Conservation (phyloP, 768 basidiomycete species). For the Steccherinum ochraceum region DNA sequence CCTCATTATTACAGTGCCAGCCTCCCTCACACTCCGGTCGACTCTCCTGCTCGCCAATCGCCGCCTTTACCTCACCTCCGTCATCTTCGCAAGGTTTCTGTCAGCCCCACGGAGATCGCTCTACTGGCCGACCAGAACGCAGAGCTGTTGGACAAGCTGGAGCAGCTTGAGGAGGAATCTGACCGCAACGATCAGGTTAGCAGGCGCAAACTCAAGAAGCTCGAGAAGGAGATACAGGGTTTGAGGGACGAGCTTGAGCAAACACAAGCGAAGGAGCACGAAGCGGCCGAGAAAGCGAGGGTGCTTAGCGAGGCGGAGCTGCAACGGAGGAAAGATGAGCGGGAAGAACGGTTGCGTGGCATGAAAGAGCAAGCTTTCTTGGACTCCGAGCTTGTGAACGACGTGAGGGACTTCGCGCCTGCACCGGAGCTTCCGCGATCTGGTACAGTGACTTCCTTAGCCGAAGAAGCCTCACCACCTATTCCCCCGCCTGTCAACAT, state of each 20-base stretch:
- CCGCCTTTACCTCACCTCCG: constrained; percentile 10
- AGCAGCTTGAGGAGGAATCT: constrained; percentile 70
- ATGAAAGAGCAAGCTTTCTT: constrained; percentile 31
- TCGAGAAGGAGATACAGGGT: constrained; percentile 76
- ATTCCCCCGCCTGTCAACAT: neutral
- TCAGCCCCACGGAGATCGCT: constrained; percentile 63
- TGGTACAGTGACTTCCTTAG: constrained; percentile 3
- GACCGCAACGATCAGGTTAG: constrained; percentile 59
- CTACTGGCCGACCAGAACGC: constrained; percentile 78
- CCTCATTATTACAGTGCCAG: constrained; percentile 11
- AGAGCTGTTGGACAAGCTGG: constrained; percentile 69
- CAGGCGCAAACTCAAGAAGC: constrained; percentile 56
- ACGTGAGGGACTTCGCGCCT: constrained; percentile 21
- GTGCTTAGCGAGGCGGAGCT: constrained; percentile 26
- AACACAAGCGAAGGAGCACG: constrained; percentile 63
- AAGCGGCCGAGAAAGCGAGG: constrained; percentile 63
- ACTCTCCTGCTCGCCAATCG: constrained; percentile 4
- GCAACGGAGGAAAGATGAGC: constrained; percentile 33
- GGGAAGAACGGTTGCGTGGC: constrained; percentile 41
- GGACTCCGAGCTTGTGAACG: constrained; percentile 8
- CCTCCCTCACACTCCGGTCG: constrained; percentile 8
- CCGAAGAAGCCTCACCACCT: neutral
- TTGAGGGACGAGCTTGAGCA: constrained; percentile 73
- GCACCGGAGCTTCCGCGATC: constrained; percentile 13
- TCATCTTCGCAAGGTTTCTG: constrained; percentile 42